Evolutionary conservation across 352 stramenopile species (phyloP), one percentile per base, ranked within the genome.

Genomic region (Phytopythium mirpurense): DNA sequence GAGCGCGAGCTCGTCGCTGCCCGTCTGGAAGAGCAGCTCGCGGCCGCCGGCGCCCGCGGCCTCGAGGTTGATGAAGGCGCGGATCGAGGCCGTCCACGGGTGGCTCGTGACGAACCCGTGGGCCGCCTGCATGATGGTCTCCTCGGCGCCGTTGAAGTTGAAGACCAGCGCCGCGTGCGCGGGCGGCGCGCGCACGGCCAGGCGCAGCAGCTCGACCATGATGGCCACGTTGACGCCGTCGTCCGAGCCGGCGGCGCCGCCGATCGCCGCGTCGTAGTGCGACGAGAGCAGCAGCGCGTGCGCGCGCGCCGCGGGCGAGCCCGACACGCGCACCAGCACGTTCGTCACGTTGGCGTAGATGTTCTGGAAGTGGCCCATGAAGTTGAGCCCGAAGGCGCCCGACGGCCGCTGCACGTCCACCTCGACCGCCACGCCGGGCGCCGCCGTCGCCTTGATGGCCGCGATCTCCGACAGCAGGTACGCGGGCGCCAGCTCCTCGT

Each of bases 261-360:
- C 81, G 62, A 91, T 83, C 0, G 81, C 81, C 7, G 81, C 81
- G 42, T 91, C 81, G 60, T 91, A 91, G 50, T 91, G 81, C 1
- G 81, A 85, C 47, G 81, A 91, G 44, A 91, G 74, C 65, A 91
- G 74, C 4, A 91, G 61, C 45, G 78, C 67, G 45, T 86, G 70
- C 19, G 83, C 67, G 8, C 54, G 47, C 11, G 42, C 57, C 4
- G 55, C 58, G 35, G 67, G 40, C 1, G 65, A 55, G 1, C 58
- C 72, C 7, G 70, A 65, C 0, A 91, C 56, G 11, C 79, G 81
- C 12, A 91, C 81, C 14, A 91, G 54, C 51, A 91, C 87, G 50
- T 91, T 91, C 42, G 76, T 91, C 42, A 91, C 78, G 43, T 91
- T 91, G 37, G 81, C 76, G 65, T 91, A 91, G 54, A 91, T 86